Conservation (phyloP, 257 asterid species). For the Nicotiana knightiana region DNA sequence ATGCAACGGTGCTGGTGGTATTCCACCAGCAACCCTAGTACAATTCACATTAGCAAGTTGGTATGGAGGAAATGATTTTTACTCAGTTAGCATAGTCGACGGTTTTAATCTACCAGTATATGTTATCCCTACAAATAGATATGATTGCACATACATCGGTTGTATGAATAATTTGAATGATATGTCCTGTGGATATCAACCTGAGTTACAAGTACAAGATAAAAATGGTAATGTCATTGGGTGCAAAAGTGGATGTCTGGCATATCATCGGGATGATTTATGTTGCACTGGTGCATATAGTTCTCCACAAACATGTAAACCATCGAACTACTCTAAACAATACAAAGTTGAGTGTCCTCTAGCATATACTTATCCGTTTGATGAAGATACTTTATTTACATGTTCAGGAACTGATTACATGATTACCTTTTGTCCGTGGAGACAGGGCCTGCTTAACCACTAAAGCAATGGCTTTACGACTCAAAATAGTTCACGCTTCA, state of each 20-base stretch:
- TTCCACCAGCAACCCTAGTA: slow-evolving; percentile 34
- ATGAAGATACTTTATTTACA: slow-evolving; percentile 43
- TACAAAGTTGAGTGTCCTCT: slow-evolving; percentile 35
- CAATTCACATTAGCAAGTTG: slow-evolving; percentile 34
- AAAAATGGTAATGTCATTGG: slow-evolving; percentile 22
- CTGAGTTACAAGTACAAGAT: slow-evolving; percentile 22
- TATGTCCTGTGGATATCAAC: slow-evolving; percentile 14
- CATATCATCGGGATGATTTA: slow-evolving; percentile 27
- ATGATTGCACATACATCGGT: slow-evolving; percentile 3
- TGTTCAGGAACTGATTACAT: slow-evolving; percentile 30
- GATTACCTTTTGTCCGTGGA: slow-evolving; percentile 40
- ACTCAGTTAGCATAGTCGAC: slow-evolving; percentile 43
- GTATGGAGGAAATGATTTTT: slow-evolving; percentile 24
- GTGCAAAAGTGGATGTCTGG: slow-evolving; percentile 47
- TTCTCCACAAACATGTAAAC: slow-evolving; percentile 29
- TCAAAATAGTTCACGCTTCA: too few relatives aligned
- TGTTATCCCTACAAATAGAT: slow-evolving; percentile 13
- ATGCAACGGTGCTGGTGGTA: slow-evolving; percentile 37
- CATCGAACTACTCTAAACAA: slow-evolving; percentile 26
- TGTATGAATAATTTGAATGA: slow-evolving; percentile 32
- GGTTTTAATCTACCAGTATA: slow-evolving; percentile 43
- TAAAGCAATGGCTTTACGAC: too few relatives aligned
- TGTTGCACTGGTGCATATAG: slow-evolving; percentile 42
- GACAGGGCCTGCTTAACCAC: not conserved
- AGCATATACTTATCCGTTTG: slow-evolving; percentile 56